Percentiles rank a stretch among this genome's conserved stretches.
These are phyloP conservation scores for Colletotrichum sp. DNA, from an alignment of 2,329 filamentous ascomycete species.

Conservation along the genomic window DNA sequence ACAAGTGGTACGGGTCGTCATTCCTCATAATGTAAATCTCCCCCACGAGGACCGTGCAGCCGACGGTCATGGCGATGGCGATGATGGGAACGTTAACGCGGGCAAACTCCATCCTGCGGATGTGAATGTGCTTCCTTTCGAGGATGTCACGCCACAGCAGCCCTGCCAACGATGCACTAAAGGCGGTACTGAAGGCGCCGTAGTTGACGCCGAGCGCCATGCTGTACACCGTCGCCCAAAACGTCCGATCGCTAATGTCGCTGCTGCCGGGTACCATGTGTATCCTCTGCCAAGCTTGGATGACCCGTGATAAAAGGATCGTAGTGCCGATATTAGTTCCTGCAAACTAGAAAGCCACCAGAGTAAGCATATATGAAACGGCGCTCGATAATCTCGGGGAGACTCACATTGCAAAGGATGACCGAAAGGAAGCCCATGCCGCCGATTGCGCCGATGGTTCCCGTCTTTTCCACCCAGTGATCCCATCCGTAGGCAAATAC, in stretches of 20 bases:
- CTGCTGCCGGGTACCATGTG: conserved; percentile 45
- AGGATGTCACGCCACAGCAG: conserved; percentile 77
- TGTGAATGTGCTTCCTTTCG: conserved; percentile 68
- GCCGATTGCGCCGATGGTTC: conserved; percentile 70
- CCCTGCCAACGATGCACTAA: conserved; percentile 74
- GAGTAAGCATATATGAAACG: not conserved
- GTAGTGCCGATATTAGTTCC: conserved; percentile 80
- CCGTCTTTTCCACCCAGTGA: conserved; percentile 73
- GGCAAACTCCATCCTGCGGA: conserved; percentile 69
- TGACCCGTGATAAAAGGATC: conserved; percentile 72
- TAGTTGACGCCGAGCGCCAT: conserved; percentile 80
- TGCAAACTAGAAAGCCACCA: conserved; percentile 59
- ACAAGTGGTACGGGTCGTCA: conserved; percentile 36
- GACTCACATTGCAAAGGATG: conserved; percentile 72
- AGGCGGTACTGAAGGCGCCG: conserved; percentile 74
- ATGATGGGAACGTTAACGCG: conserved; percentile 75
- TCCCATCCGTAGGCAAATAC: conserved; percentile 78
- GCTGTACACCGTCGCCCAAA: conserved; percentile 76
- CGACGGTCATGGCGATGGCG: conserved; percentile 69
- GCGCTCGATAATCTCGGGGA: not conserved
- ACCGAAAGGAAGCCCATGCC: conserved; percentile 78
- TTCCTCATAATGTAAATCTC: conserved; percentile 65
- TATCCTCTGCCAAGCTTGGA: conserved; percentile 71
- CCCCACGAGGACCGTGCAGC: conserved; percentile 64
- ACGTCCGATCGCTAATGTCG: conserved; percentile 66